Evolutionary conservation across 228 moss, liverwort and hornwort genomes (phyloP), one percentile per base, ranked within the genome.

Genomic region (Sphagnum magellanicum): DNA sequence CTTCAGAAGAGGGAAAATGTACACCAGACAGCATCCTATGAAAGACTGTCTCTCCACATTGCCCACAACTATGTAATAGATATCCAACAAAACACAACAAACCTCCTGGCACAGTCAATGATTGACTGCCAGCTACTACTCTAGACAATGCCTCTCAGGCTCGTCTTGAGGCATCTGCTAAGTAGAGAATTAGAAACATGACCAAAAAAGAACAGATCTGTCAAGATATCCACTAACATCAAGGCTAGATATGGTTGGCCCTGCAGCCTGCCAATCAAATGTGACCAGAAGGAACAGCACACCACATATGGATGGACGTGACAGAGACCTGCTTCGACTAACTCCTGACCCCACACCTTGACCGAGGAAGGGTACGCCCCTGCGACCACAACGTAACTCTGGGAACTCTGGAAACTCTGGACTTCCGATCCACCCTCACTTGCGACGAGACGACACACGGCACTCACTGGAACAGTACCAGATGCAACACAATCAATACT

Each of bases 401-500:
- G 77, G 86, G 68, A 82, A 86, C 86, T 86, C 80, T 86, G 86
- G 86, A 78, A 77, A 98, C 98, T 94, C 98, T 98, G 98, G 97
- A 98, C 98, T 92, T 80, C 87, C 83, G 83, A 60, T 94, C 94
- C 98, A 98, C 91, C 94, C 90, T 98, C 94, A 98, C 84, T 90
- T 98, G 94, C 98, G 88, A 98, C 98, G 94, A 94, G 90, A 91
- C 91, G 88, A 94, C 92, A 94, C 92, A 98, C 92, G 97, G 92
- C 94, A 94, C 94, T 98, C 94, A 98, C 98, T 98, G 98, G 98
- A 98, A 98, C 98, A 98, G 94, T 98, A 87, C 89, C 94, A 98
- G 94, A 98, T 83, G 98, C 89, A 94, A 92, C 82, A 93, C 82
- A 94, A 98, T 98, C 98, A 98, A 88, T 88, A 82, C 76, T 67